Conservation (phyloP, 768 basidiomycete genomes). For the Russula compacta region DNA sequence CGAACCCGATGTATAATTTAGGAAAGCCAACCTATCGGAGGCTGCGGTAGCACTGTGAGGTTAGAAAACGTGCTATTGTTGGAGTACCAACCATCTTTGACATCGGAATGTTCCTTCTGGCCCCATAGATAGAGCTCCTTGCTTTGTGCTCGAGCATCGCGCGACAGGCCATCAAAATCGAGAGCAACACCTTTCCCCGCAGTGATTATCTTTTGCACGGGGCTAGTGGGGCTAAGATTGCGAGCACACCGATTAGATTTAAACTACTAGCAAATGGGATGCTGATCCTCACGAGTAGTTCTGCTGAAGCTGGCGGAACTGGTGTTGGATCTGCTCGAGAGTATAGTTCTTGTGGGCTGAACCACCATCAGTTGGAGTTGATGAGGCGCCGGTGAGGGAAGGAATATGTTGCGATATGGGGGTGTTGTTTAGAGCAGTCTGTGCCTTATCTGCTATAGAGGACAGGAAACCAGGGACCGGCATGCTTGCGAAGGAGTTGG, state of each 20-base stretch:
- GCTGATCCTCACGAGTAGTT: slow-evolving; percentile 51
- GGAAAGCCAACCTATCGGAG: slow-evolving; percentile 71
- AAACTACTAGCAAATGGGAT: background rate
- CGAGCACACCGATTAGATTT: background rate
- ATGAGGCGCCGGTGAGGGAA: slow-evolving; percentile 24
- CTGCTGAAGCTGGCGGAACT: slow-evolving; percentile 63
- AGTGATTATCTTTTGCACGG: slow-evolving; percentile 74
- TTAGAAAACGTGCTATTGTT: background rate
- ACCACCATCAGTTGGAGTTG: slow-evolving; percentile 13
- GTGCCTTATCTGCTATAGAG: slow-evolving; percentile 68
- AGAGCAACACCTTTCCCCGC: slow-evolving; percentile 68
- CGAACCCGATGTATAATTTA: slow-evolving; percentile 70
- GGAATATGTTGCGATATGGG: slow-evolving; percentile 49
- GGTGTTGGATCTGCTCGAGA: slow-evolving; percentile 57
- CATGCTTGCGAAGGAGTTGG: slow-evolving; percentile 29
- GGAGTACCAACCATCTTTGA: slow-evolving; percentile 59
- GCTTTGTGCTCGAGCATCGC: slow-evolving; percentile 63
- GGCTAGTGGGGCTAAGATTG: slow-evolving; percentile 41
- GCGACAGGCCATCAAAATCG: slow-evolving; percentile 57
- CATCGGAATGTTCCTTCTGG: slow-evolving; percentile 56
- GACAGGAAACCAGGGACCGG: slow-evolving; percentile 54
- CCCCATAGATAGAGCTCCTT: slow-evolving; percentile 86
- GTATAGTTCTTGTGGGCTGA: slow-evolving; percentile 40
- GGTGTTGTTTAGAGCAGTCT: slow-evolving; percentile 55
- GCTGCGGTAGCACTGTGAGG: slow-evolving; percentile 28